These are phyloP conservation scores for Sphaerostilbella broomeana DNA, from an alignment of 2,329 filamentous ascomycete species.

Conservation along the genomic window DNA sequence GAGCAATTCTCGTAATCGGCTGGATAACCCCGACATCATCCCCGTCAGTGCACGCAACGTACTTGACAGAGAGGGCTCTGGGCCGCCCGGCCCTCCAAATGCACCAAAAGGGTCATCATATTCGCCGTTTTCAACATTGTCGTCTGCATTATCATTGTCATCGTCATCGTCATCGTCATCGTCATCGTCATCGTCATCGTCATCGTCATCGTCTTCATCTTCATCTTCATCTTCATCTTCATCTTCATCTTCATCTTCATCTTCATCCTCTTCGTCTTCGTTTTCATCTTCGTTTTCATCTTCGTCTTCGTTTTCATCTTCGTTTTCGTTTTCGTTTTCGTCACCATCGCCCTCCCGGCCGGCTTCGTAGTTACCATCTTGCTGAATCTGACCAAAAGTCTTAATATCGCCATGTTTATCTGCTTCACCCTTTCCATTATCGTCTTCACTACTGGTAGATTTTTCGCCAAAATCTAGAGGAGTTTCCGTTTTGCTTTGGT, in stretches of 20 bases:
- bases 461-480: too few relatives aligned
- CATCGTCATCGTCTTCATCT: constrained; percentile 26
- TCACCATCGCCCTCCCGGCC: neutral
- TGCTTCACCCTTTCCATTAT: too few relatives aligned
- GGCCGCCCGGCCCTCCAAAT: constrained; percentile 61
- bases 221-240: constrained; percentile 25
- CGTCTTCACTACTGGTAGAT: too few relatives aligned
- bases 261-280: constrained; percentile 3
- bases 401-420: too few relatives aligned
- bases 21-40: constrained; percentile 81
- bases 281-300: constrained; percentile 13
- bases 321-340: neutral
- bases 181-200: constrained; percentile 21
- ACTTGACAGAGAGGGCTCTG: constrained; percentile 62
- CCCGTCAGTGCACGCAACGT: constrained; percentile 83
- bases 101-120: constrained; percentile 56
- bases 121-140: constrained; percentile 49
- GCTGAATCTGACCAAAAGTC: too few relatives aligned
- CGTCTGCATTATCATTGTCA: constrained; percentile 36
- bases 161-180: constrained; percentile 21
- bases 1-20: constrained; percentile 71
- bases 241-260: constrained; percentile 31
- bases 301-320: constrained; percentile 6
- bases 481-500: too few relatives aligned
- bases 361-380: too few relatives aligned